Base-by-base conservation (phyloP, 805 yeast genomes). In the Lipomyces lipofer region DNA sequence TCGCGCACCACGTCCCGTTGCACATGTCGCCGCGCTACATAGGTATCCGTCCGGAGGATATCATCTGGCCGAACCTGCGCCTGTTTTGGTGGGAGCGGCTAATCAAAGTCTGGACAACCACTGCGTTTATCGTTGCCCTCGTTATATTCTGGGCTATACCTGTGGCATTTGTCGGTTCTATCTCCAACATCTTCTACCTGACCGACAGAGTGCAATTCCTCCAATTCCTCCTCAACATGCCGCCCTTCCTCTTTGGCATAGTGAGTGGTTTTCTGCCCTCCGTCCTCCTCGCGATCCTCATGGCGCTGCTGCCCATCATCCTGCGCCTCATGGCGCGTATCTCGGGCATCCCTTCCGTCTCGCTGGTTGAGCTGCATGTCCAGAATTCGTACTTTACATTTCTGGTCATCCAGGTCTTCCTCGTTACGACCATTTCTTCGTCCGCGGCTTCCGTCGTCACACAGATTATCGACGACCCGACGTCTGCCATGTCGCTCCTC, bases 101-200 rank as follows among this genome's bases (percentile, higher is more conserved):
- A 42, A 58, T 78, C 21, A 85, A 83, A 73, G 77, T 75, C 54
- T 52, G 79, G 22, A 73, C 78, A 50, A 92, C 95, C 1, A 75
- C 87, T 13, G 65, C 72, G 3, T 64, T 70, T 52, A 73, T 89
- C 47, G 75, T 86, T 65, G 81, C 86, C 24, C 74, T 85, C 71
- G 82, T 92, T 58, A 80, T 92, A 45, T 89, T 90, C 73, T 92
- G 98, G 98, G 84, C 96, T 40, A 83, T 92, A 64, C 99, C 99
- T 8, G 97, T 92, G 36, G 96, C 97, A n/a, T 90, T 89, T 65
- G 96, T 92, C 48, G 98, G 98, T 80, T 79, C 83, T 64, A 85
- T 94, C 60, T 92, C 98, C 22, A 94, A 92, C 71, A 80, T 92
- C 63, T 82, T 85, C 61, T 84, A 78, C 66, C 76, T 90, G 67